These are phyloP conservation scores for Celoporthe dispersa DNA, from an alignment of 2,329 filamentous ascomycete species.

Conservation along the genomic window DNA sequence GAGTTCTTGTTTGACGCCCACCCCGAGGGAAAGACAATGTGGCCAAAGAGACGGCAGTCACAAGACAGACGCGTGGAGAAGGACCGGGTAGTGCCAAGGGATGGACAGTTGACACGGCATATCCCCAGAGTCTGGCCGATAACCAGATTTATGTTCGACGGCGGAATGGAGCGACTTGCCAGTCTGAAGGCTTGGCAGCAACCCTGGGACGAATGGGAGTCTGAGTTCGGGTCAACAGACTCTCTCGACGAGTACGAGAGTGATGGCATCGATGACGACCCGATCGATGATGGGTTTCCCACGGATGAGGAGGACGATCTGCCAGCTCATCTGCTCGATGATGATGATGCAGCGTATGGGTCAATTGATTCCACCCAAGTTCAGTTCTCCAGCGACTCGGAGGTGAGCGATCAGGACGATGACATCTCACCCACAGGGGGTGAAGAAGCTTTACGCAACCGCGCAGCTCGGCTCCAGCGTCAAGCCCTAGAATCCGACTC, in stretches of 20 bases:
- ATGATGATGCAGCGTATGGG: conserved; percentile 3
- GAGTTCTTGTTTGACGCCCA: not conserved
- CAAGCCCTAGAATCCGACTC: conserved; percentile 15
- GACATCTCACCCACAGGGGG: not conserved
- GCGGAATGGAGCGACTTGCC: conserved; percentile 25
- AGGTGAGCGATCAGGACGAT: conserved; percentile 3
- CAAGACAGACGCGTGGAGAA: not conserved
- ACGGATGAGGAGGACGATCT: conserved; percentile 32
- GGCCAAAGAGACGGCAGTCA: not conserved
- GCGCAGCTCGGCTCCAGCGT: conserved; percentile 2
- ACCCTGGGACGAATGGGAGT: conserved; percentile 17
- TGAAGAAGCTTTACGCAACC: not conserved
- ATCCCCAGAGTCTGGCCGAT: conserved; percentile 38
- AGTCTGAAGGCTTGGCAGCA: conserved; percentile 21
- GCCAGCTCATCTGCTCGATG: conserved; percentile 29
- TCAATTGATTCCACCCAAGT: too few relatives aligned
- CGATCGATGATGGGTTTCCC: conserved; percentile 35
- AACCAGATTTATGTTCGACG: conserved; percentile 36
- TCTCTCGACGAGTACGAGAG: conserved; percentile 42
- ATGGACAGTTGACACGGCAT: conserved; percentile 7
- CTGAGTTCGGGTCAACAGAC: conserved; percentile 30
- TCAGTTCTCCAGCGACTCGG: not conserved
- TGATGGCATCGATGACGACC: conserved; percentile 44
- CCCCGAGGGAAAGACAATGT: not conserved
- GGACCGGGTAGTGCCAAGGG: not conserved